Evolutionary conservation across 257 asterid genomes (phyloP), one percentile per base, ranked within the genome.

Genomic region (Petunia axillaris): DNA sequence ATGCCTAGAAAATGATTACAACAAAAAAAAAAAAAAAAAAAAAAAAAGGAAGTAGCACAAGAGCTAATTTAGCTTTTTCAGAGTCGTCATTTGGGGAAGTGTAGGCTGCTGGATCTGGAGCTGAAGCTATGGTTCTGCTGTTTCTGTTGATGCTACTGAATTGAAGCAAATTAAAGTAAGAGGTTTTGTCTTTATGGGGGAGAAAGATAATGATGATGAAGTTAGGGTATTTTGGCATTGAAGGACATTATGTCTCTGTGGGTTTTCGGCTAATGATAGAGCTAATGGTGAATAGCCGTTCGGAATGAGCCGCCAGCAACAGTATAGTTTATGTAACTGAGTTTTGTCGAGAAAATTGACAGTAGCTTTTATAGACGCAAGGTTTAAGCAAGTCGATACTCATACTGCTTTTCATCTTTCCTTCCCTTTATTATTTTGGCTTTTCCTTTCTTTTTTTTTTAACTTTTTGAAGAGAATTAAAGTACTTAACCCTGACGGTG

Each of bases 301-400:
- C 91, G 89, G 94, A 85, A 82, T 89, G 90, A 65, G 86, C 89
- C 39, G 97, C 93, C 90, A 97, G 97, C 84, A 82, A 82, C 76
- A 95, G 88, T 60, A 95, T 88, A 82, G 97, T 84, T 81, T 92
- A 97, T 98, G 92, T 95, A 79, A 89, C 84, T 85, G 25, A 25
- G 25, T 25, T 25, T 25, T 25, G 25, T 25, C 25, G 25, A 25
- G 25, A 25, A 25, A 25, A 25, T 25, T 25, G 25, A 25, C 25
- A 25, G 25, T 25, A 25, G 25, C 25, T 25, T 25, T 25, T 25
- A 25, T 25, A 25, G 25, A 25, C 25, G 25, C 25, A 25, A 25
- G 25, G 43, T 36, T 10, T 62, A 8, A 36, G 15, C 43, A 62
- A 4, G 43, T 37, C 1, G 6, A 0, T 25, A 25, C 25, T 25